Percentiles rank a stretch among this genome's conserved stretches.
Conservation (phyloP, 2,329 filamentous ascomycete species). For the Scedosporium aurantiacum region DNA sequence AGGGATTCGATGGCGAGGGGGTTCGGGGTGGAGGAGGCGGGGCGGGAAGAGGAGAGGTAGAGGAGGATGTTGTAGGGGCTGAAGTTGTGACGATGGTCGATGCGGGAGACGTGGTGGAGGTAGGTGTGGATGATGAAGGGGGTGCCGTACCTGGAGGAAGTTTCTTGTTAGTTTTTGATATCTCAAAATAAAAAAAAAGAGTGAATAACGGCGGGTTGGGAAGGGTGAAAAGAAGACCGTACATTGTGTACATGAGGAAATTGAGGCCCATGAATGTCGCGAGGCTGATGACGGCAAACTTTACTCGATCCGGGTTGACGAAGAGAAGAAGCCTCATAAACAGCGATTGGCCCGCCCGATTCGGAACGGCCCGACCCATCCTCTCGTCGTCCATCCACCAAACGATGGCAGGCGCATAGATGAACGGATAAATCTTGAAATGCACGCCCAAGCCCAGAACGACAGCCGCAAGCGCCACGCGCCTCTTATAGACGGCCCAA, state of each 20-base stretch:
- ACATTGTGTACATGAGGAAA: slow-evolving; percentile 64
- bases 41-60: slow-evolving; percentile 66
- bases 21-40: slow-evolving; percentile 19
- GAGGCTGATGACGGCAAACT: slow-evolving; percentile 53
- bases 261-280: slow-evolving; percentile 66
- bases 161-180: slow-evolving; percentile 8
- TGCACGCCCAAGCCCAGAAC: slow-evolving; percentile 79
- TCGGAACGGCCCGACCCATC: slow-evolving; percentile 16
- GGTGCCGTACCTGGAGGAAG: slow-evolving; percentile 52
- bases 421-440: slow-evolving; percentile 98
- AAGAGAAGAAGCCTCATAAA: slow-evolving; percentile 27
- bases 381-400: slow-evolving; percentile 64
- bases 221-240: slow-evolving; percentile 20
- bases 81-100: slow-evolving; percentile 98
- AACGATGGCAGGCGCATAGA: slow-evolving; percentile 73
- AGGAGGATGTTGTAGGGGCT: slow-evolving; percentile 89
- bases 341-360: slow-evolving; percentile 10
- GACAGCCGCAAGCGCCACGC: slow-evolving; percentile 55
- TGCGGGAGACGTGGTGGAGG: slow-evolving; percentile 81
- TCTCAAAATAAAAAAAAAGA: no score
- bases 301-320: slow-evolving; percentile 42
- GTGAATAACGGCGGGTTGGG: neutral
- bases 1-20: slow-evolving; percentile 56
- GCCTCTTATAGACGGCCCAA: slow-evolving; percentile 63
- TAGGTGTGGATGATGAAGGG: slow-evolving; percentile 85